Conservation (phyloP, 228 moss, liverwort and hornwort genomes). For the Sphagnum fallax region DNA sequence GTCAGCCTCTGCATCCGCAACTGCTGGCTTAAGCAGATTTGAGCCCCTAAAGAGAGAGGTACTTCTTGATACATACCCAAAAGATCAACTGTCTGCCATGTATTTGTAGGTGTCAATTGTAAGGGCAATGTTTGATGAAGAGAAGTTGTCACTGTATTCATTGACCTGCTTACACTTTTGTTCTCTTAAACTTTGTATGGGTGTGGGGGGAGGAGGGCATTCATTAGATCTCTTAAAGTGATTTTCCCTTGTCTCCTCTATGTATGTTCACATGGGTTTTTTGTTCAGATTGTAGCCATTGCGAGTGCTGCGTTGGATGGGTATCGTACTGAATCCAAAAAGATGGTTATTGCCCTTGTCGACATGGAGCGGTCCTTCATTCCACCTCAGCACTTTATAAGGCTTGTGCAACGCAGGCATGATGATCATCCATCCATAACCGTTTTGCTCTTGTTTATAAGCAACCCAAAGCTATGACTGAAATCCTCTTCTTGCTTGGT, state of each 20-base stretch:
- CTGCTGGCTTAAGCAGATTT: conserved; percentile 90
- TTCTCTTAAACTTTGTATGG: too few relatives aligned
- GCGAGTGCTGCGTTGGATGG: conserved; percentile 88
- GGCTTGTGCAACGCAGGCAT: conserved; percentile 94
- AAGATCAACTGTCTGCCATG: too few relatives aligned
- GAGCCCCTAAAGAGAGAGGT: conserved; percentile 97
- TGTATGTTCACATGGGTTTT: not conserved
- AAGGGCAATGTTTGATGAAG: too few relatives aligned
- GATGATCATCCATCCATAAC: not conserved
- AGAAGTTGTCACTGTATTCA: too few relatives aligned
- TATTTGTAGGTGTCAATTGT: too few relatives aligned
- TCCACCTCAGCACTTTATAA: conserved; percentile 96
- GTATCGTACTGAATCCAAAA: conserved; percentile 80
- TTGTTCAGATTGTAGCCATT: conserved; percentile 81
- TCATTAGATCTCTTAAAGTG: too few relatives aligned
- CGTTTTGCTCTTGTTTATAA: too few relatives aligned
- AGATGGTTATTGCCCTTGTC: conserved; percentile 91
- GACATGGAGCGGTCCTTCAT: conserved; percentile 97
- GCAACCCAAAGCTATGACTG: too few relatives aligned
- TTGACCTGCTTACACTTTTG: not conserved
- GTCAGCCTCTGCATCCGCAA: conserved; percentile 73
- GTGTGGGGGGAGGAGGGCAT: too few relatives aligned
- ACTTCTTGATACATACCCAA: conserved; percentile 1
- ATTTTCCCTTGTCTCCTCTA: too few relatives aligned
- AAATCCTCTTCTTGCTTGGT: too few relatives aligned